phyloP scores from a whole-genome alignment of 2,329 filamentous ascomycete species.

The Neopestalotiopsis sp. region DNA sequence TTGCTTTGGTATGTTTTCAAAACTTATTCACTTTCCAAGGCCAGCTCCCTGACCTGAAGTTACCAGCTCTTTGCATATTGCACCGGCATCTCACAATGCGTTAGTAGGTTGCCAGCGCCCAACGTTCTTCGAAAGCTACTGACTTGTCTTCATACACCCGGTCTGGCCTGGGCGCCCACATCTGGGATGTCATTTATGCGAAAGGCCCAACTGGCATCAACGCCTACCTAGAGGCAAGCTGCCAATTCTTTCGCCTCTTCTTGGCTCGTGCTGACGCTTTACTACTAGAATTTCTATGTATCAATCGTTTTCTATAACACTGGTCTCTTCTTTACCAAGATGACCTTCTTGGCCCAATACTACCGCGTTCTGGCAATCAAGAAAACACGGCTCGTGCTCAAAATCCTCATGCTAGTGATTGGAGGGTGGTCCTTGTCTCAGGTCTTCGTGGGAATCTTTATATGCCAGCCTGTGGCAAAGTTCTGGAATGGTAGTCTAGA shows the following conservation, averaged over 20 bases:
- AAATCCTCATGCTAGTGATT: slow-evolving; percentile 35
- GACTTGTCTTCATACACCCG: not conserved
- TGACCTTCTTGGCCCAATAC: slow-evolving; percentile 44
- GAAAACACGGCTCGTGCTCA: slow-evolving; percentile 36
- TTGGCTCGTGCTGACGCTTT: not conserved
- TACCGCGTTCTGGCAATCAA: slow-evolving; percentile 41
- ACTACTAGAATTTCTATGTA: slow-evolving; percentile 40
- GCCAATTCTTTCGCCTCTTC: not conserved
- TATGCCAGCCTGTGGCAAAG: slow-evolving; percentile 39
- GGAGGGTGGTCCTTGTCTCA: slow-evolving; percentile 42
- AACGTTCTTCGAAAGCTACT: not conserved
- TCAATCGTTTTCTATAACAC: slow-evolving; percentile 44
- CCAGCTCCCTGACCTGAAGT: not conserved
- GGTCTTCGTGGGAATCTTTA: slow-evolving; percentile 40
- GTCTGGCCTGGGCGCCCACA: slow-evolving; percentile 16
- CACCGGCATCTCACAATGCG: not conserved
- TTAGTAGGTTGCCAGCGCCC: not conserved
- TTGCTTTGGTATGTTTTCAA: not conserved
- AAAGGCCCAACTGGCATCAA: not conserved
- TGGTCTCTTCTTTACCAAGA: slow-evolving; percentile 40
- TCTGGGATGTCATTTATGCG: slow-evolving; percentile 7
- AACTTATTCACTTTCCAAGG: not conserved
- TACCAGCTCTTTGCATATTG: not conserved
- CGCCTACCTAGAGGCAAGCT: slow-evolving; percentile 3
- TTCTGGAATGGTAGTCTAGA: slow-evolving; percentile 38